These are phyloP conservation scores for Fusarium xyrophilum DNA, from an alignment of 2,329 filamentous ascomycete species.

Conservation along the genomic window DNA sequence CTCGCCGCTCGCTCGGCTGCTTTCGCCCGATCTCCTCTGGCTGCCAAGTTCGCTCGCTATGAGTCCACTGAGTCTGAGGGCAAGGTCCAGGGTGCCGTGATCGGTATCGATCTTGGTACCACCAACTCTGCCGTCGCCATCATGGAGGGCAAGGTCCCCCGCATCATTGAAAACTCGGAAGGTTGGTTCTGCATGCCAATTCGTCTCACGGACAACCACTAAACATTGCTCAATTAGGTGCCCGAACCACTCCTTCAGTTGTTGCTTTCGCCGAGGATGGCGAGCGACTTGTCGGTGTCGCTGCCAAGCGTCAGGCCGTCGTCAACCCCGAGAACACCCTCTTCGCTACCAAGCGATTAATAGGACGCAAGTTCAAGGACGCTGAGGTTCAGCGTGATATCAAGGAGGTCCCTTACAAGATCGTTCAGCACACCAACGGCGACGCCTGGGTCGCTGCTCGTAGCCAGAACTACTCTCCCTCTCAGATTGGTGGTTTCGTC, in stretches of 20 bases:
- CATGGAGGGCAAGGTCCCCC: slow-evolving; percentile 95
- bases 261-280: slow-evolving; percentile 96
- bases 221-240: slow-evolving; percentile 39
- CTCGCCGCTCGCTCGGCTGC: slow-evolving; percentile 71
- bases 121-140: slow-evolving; percentile 97
- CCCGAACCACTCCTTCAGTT: slow-evolving; percentile 70
- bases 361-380: slow-evolving; percentile 96
- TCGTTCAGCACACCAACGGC: slow-evolving; percentile 94
- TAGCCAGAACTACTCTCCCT: slow-evolving; percentile 94
- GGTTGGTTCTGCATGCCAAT: slow-evolving; percentile 58
- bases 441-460: slow-evolving; percentile 96
- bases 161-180: slow-evolving; percentile 98
- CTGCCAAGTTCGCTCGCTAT: slow-evolving; percentile 78
- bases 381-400: slow-evolving; percentile 94
- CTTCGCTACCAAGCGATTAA: slow-evolving; percentile 98
- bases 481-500: slow-evolving; percentile 96
- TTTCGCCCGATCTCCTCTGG: slow-evolving; percentile 72
- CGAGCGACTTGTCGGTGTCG: slow-evolving; percentile 95
- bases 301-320: slow-evolving; percentile 96
- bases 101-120: slow-evolving; percentile 97
- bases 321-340: slow-evolving; percentile 99
- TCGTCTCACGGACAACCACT: neutral
- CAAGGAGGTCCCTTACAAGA: slow-evolving; percentile 98
- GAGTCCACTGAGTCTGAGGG: slow-evolving; percentile 65
- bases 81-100: slow-evolving; percentile 94